Base-by-base conservation (phyloP, 192 early-diverging fungal genomes). In the Globomyces pollinis-pini region DNA sequence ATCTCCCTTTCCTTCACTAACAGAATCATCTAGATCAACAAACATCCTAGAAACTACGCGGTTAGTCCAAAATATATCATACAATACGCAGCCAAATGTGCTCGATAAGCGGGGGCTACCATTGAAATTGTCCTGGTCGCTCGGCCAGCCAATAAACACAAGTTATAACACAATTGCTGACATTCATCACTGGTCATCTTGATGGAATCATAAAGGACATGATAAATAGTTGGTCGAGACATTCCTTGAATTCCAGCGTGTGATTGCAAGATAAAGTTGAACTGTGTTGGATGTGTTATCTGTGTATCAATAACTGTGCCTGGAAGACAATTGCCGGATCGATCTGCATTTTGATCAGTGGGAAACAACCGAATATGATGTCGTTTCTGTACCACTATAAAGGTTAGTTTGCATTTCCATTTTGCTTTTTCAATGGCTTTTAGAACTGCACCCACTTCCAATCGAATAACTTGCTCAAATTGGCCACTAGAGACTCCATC, bases 161-260 rank as follows among this genome's bases (percentile, higher is more conserved):
- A 74, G 30, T 83, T 75, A 69, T 87, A 94, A 1, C 87, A 88
- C 18, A 98, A 67, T 55, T 85, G 76, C 67, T 98, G 91, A 35
- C 93, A 64, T 36, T 80, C 74, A 59, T 98, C 90, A 1, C 87
- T 59, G 0, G 71, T 67, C 50, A 93, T 89, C 18, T 78, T 73
- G 61, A 86, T 85, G 41, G 94, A 91, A 54, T 98, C 89, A 50
- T 85, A 75, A 18, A 98, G 59, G 11, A 95, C 91, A 43, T 86
- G 84, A 74, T 98, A 98, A 57, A 88, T 85, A 1, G 87, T 86
- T 3, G 91, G 87, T 3, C 91, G 77, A 6, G 91, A 93, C 1
- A 91, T 94, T 31, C 94, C 93, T 66, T 93, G 90, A 11, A 93
- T 69, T 20, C 93, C 89, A 7, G 83, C 75, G 47, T 98, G 94